Conservation (phyloP, 768 basidiomycete genomes). For the Serendipita indica region DNA sequence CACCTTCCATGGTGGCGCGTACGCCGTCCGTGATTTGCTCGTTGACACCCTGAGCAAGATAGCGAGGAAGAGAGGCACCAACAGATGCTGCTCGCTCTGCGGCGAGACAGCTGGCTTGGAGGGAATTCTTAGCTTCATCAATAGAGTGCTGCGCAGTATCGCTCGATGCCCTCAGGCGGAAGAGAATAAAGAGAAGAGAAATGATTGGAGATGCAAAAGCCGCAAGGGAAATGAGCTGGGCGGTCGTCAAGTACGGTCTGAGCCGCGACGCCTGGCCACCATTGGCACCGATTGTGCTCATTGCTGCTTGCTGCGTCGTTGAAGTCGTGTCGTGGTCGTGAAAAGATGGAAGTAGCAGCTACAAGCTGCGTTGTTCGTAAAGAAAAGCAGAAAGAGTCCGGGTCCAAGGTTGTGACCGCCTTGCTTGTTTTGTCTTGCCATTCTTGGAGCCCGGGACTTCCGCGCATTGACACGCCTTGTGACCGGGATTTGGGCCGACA, state of each 20-base stretch:
- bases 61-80: constrained; percentile 77
- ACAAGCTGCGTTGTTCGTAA: too few species aligned
- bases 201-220: constrained; percentile 88
- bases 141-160: constrained; percentile 52
- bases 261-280: constrained; percentile 26
- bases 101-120: constrained; percentile 74
- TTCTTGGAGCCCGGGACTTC: too few species aligned
- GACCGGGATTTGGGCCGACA: too few species aligned
- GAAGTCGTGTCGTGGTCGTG: too few species aligned
- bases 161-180: constrained; percentile 63
- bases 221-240: constrained; percentile 69
- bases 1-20: constrained; percentile 63
- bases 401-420: too few species aligned
- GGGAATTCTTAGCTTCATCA: constrained; percentile 50
- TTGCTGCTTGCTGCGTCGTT: too few species aligned
- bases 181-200: constrained; percentile 76
- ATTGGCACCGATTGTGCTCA: too few species aligned
- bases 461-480: too few species aligned
- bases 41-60: constrained; percentile 73
- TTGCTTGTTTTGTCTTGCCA: too few species aligned
- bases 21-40: constrained; percentile 61
- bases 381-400: too few species aligned
- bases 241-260: constrained; percentile 69
- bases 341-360: too few species aligned
- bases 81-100: constrained; percentile 71